Percentiles rank a stretch among this genome's conserved stretches.
These are phyloP conservation scores for Cokeromyces recurvatus DNA, from an alignment of 371 early-diverging fungal species.

Conservation along the genomic window DNA sequence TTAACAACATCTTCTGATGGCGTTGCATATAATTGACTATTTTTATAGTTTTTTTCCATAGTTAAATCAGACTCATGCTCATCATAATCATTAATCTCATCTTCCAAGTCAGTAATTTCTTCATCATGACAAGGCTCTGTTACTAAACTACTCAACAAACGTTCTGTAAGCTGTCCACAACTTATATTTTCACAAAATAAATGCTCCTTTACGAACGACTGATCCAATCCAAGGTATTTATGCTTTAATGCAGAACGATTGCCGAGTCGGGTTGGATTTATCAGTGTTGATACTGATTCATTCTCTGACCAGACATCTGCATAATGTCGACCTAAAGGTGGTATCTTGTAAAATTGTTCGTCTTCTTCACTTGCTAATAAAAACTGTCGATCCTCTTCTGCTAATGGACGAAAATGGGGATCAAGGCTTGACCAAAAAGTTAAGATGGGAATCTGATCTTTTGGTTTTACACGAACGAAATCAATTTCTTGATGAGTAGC, in stretches of 20 bases:
- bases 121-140: slow-evolving; percentile 42
- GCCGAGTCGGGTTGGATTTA: background rate
- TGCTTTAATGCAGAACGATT: slow-evolving; percentile 3
- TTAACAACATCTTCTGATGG: slow-evolving; percentile 16
- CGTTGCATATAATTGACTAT: slow-evolving; percentile 4
- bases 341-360: slow-evolving; percentile 66
- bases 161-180: slow-evolving; percentile 69
- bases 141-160: slow-evolving; percentile 65
- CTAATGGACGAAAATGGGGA: slow-evolving; percentile 75
- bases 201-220: slow-evolving; percentile 47
- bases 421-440: slow-evolving; percentile 82
- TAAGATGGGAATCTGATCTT: slow-evolving; percentile 73
- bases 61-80: slow-evolving; percentile 6
- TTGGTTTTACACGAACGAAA: slow-evolving; percentile 39
- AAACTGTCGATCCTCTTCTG: slow-evolving; percentile 73
- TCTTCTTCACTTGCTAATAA: slow-evolving; percentile 65
- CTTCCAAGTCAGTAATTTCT: slow-evolving; percentile 14
- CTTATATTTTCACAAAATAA: slow-evolving; percentile 43
- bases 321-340: slow-evolving; percentile 75
- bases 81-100: slow-evolving; percentile 24
- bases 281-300: slow-evolving; percentile 34
- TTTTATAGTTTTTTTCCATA: slow-evolving; percentile 1
- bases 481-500: slow-evolving; percentile 24
- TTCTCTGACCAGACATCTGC: slow-evolving; percentile 81
- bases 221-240: background rate